Base-by-base conservation (phyloP, 768 basidiomycete genomes). In the Russula sp. region DNA sequence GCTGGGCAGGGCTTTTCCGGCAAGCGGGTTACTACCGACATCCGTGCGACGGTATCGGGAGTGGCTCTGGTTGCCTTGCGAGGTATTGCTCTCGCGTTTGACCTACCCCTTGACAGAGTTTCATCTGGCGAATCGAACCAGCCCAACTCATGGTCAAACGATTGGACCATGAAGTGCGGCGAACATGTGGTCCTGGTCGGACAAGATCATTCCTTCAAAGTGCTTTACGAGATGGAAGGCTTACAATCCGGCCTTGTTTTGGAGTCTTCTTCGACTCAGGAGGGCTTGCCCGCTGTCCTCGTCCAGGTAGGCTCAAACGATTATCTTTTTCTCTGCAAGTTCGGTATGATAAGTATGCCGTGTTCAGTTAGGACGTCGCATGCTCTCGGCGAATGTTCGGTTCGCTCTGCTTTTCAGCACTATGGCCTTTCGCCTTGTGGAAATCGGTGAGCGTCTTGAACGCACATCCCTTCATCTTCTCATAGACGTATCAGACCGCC, bases 71-170 rank as follows among this genome's bases (percentile, higher is more conserved):
- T 60, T 14, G 60, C 53, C 10, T 18, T 56, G 39, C 60, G 53
- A 35, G 60, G 60, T 11, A 54, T 60, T 18, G 53, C 38, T 16
- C 0, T 11, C 32, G 16, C 46, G 9, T 34, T 55, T 25, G n/a
- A 55, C 35, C 7, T 49, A 9, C 6, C 14, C 14, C 32, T 55
- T 29, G 53, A 60, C 39, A 55, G 3, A n/a, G 46, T 49, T 55
- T 34, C 53, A 18, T 4, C n/a, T n/a, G 14, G 29, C 8, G 29
- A 41, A 20, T 49, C 60, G 32, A 54, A 29, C 8, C 53, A 60
- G 29, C 54, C 54, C 7, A 60, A 60, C 22, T 49, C 53, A n/a
- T 60, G 60, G 60, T 39, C 46, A 43, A 60, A 60, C 10, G 60
- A 60, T 45, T 60, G 60, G 60, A 47, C 53, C 0, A 55, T 55